A percentile compares a stretch with the other conserved stretches of the same genome.
Conservation (phyloP, 2,329 filamentous ascomycete species). For the Sporothrix inflata region DNA sequence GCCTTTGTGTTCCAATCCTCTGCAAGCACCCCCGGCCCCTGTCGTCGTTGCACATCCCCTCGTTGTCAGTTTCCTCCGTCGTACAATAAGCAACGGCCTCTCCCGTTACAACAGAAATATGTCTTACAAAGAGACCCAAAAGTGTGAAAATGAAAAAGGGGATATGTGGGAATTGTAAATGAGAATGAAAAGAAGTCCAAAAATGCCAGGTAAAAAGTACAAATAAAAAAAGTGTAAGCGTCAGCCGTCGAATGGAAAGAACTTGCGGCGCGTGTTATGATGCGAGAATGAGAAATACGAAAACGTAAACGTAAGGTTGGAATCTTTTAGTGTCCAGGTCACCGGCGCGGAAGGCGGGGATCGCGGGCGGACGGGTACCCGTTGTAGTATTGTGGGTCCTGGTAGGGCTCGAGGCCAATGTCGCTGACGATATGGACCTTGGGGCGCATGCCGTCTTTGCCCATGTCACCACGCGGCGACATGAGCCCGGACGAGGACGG, state of each 20-base stretch:
- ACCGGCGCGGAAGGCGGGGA: neutral
- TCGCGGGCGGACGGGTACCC: neutral
- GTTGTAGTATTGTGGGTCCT: conserved; percentile 4
- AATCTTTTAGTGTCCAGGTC: neutral
- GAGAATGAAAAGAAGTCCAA: neutral
- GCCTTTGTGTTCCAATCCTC: neutral
- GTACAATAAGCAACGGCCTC: neutral
- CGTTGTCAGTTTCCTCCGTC: neutral
- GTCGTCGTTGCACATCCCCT: neutral
- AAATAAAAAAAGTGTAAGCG: neutral
- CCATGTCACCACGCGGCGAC: conserved; percentile 19
- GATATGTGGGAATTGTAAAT: neutral
- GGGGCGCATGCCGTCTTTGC: conserved; percentile 4
- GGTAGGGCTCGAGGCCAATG: neutral
- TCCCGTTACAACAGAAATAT: neutral
- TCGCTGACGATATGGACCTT: conserved; percentile 10
- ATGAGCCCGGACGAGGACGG: neutral
- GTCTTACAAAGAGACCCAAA: neutral
- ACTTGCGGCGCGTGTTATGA: neutral
- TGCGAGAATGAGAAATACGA: neutral
- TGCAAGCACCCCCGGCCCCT: neutral
- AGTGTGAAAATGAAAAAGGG: neutral
- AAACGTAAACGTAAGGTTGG: neutral
- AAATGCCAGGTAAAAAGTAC: neutral
- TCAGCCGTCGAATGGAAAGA: neutral